A percentile compares a stretch with the other conserved stretches of the same genome.
phyloP scores from a whole-genome alignment of 2,329 filamentous ascomycete genomes.

The Fragosphaeria purpurea region DNA sequence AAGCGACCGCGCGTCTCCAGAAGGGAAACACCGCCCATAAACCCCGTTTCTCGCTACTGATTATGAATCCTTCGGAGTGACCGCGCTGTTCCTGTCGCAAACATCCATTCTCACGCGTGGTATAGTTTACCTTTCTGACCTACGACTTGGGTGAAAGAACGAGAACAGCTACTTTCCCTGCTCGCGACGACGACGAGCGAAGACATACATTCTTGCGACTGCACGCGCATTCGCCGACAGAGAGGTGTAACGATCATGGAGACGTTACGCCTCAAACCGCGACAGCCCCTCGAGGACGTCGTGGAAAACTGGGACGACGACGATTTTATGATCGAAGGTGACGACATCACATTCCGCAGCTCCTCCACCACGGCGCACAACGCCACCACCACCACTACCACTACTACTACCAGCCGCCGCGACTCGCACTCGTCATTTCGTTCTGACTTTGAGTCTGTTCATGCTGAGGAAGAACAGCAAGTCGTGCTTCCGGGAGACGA shows the following conservation, averaged over 20 bases:
- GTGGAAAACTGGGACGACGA: slow-evolving; percentile 76
- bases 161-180: too few relatives aligned
- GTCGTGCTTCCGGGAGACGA: slow-evolving; percentile 77
- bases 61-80: too few relatives aligned
- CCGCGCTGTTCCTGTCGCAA: too few relatives aligned
- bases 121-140: too few relatives aligned
- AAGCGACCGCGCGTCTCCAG: too few relatives aligned
- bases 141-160: too few relatives aligned
- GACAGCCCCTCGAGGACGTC: slow-evolving; percentile 45
- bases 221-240: too few relatives aligned
- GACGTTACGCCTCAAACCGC: slow-evolving; percentile 41
- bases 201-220: too few relatives aligned
- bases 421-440: slow-evolving; percentile 77
- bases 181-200: too few relatives aligned
- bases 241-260: slow-evolving; percentile 33
- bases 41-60: too few relatives aligned
- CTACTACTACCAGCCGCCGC: slow-evolving; percentile 40
- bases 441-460: slow-evolving; percentile 68
- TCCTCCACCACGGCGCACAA: slow-evolving; percentile 32
- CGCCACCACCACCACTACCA: slow-evolving; percentile 18
- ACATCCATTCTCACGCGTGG: too few relatives aligned
- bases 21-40: too few relatives aligned
- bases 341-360: slow-evolving; percentile 52
- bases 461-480: slow-evolving; percentile 80
- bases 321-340: slow-evolving; percentile 60